These are phyloP conservation scores for Scheffersomyces ergatensis DNA, from an alignment of 805 yeast species.

Conservation along the genomic window DNA sequence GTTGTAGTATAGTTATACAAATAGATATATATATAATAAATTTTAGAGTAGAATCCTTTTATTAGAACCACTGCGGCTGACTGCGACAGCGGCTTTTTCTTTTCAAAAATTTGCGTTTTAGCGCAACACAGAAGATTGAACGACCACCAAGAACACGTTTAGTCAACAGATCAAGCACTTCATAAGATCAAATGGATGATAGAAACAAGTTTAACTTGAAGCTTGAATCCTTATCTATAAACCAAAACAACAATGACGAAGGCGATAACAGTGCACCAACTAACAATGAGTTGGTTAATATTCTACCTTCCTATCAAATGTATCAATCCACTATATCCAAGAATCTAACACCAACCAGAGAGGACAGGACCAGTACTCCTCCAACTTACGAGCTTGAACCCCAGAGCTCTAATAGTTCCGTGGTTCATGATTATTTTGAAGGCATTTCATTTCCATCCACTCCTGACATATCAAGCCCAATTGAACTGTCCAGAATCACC, in stretches of 20 bases:
- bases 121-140: no score
- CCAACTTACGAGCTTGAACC: constrained; percentile 34
- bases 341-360: constrained; percentile 28
- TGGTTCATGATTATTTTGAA: constrained; percentile 16
- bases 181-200: no score
- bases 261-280: constrained; percentile 7
- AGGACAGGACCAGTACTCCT: constrained; percentile 25
- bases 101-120: no score
- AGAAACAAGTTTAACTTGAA: no score
- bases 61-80: neutral
- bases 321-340: constrained; percentile 37
- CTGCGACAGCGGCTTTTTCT: neutral
- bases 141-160: no score
- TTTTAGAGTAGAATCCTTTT: neutral
- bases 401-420: constrained; percentile 8
- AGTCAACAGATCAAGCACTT: no score
- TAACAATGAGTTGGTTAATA: constrained; percentile 29
- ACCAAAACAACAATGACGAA: neutral
- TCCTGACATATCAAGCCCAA: no score
- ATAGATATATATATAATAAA: neutral
- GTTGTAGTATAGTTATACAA: no score
- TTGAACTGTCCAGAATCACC: no score
- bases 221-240: no score
- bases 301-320: constrained; percentile 41
- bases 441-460: constrained; percentile 14